Evolutionary conservation across 2,329 filamentous ascomycete species (phyloP).

Genomic region (Calonectria henricotiae): DNA sequence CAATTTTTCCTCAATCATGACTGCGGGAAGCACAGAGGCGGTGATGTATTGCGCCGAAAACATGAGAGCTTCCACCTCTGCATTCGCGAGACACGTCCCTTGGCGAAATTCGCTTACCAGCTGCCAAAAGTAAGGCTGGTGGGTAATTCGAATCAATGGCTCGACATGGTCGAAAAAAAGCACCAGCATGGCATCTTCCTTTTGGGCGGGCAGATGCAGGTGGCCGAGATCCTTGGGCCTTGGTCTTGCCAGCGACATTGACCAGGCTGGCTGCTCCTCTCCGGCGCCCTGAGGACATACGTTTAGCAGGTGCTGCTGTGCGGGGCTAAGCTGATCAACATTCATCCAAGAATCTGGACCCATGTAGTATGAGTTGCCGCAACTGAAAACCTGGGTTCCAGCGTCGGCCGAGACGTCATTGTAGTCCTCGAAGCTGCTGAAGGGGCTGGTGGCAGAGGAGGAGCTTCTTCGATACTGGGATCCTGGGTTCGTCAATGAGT

Average conservation of each 20-base stretch:
- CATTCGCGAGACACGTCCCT: slow-evolving; percentile 25
- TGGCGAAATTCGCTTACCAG: slow-evolving; percentile 38
- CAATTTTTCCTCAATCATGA: slow-evolving; percentile 33
- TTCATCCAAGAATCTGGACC: slow-evolving; percentile 40
- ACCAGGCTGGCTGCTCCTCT: slow-evolving; percentile 26
- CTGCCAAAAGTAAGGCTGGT: slow-evolving; percentile 42
- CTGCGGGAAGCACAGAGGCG: slow-evolving; percentile 35
- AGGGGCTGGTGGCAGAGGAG: slow-evolving; percentile 39
- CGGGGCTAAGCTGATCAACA: slow-evolving; percentile 35
- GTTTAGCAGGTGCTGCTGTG: slow-evolving; percentile 35
- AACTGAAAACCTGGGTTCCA: slow-evolving; percentile 35
- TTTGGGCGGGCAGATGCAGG: slow-evolving; percentile 34
- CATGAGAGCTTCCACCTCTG: slow-evolving; percentile 42
- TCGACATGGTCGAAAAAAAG: slow-evolving; percentile 42
- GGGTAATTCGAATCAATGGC: slow-evolving; percentile 40
- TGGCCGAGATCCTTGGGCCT: slow-evolving; percentile 35
- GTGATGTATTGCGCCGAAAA: slow-evolving; percentile 41
- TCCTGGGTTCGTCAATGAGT: slow-evolving; percentile 34
- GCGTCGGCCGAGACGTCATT: slow-evolving; percentile 36
- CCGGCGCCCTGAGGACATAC: slow-evolving; percentile 27
- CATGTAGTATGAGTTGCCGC: slow-evolving; percentile 37
- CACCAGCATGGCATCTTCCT: slow-evolving; percentile 36
- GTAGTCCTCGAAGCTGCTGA: slow-evolving; percentile 40
- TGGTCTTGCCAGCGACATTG: slow-evolving; percentile 25
- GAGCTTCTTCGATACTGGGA: slow-evolving; percentile 28